Conservation (phyloP, 148 eudicot species). For the Vaccinium myrtillus region DNA sequence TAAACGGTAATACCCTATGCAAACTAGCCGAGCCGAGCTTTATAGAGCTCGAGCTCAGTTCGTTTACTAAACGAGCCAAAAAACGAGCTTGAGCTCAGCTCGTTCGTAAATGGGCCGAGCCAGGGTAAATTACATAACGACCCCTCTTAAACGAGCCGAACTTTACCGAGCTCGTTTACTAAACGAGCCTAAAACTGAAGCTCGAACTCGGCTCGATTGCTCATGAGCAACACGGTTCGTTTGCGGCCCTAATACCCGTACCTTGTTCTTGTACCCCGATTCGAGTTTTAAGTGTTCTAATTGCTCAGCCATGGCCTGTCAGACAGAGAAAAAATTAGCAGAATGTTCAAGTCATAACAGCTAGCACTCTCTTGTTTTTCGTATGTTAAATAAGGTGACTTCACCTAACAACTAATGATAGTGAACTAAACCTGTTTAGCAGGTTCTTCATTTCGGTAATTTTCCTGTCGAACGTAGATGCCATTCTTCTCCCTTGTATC, state of each 20-base stretch:
- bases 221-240: too few relatives aligned
- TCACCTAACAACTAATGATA: not conserved
- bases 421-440: slow-evolving; percentile 32
- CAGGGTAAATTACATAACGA: too few relatives aligned
- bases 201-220: too few relatives aligned
- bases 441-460: slow-evolving; percentile 31
- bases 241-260: not conserved
- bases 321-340: slow-evolving; percentile 2
- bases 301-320: slow-evolving; percentile 31
- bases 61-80: too few relatives aligned
- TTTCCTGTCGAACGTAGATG: slow-evolving; percentile 32
- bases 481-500: slow-evolving; percentile 43
- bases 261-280: slow-evolving; percentile 24
- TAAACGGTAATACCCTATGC: too few relatives aligned
- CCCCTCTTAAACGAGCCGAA: too few relatives aligned
- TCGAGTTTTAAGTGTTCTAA: slow-evolving; percentile 24
- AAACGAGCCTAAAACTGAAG: too few relatives aligned
- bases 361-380: not conserved
- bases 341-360: not conserved
- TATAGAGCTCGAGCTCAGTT: too few relatives aligned
- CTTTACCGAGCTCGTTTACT: too few relatives aligned
- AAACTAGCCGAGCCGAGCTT: too few relatives aligned
- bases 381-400: not conserved
- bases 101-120: too few relatives aligned
- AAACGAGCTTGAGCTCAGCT: too few relatives aligned